phyloP scores from a whole-genome alignment of 2,329 filamentous ascomycete species.

The Fusarium sublunatum region DNA sequence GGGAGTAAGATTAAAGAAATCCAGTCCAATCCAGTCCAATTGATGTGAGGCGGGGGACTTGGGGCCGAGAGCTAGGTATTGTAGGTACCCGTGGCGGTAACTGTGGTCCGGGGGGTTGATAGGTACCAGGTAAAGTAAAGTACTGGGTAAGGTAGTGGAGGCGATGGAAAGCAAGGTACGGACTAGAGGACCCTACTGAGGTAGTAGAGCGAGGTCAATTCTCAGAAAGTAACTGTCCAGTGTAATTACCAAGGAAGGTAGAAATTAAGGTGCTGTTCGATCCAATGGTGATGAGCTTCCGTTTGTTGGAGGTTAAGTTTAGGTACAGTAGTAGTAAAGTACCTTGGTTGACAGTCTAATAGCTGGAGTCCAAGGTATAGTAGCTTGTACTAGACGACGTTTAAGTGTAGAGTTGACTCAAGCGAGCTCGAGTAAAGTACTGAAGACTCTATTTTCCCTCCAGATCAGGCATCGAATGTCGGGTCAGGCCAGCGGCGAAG shows the following conservation, averaged over 20 bases:
- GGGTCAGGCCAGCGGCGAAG: conserved; percentile 20
- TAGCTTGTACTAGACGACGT: background rate
- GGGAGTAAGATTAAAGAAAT: conserved; percentile 40
- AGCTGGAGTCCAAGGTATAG: background rate
- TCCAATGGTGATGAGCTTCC: background rate
- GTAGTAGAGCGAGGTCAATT: conserved; percentile 1
- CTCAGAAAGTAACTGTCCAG: conserved; percentile 3
- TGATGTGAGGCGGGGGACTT: conserved; percentile 33
- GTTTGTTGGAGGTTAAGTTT: background rate
- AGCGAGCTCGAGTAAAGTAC: conserved; percentile 6
- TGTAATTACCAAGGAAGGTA: background rate
- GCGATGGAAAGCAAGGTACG: conserved; percentile 1
- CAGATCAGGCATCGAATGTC: background rate
- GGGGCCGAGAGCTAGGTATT: conserved; percentile 30
- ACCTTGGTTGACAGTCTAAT: background rate
- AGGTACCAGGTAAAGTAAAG: conserved; percentile 2
- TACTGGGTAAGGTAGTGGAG: conserved; percentile 11
- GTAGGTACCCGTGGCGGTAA: conserved; percentile 24
- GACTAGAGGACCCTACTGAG: conserved; percentile 5
- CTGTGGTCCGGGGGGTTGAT: conserved; percentile 7
- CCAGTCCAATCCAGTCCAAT: conserved; percentile 20
- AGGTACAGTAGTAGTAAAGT: background rate
- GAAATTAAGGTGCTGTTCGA: background rate
- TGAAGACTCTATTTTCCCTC: background rate
- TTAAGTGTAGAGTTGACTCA: background rate